These are phyloP conservation scores for Aspergillus alliaceus DNA, from an alignment of 2,329 filamentous ascomycete species.

Conservation along the genomic window DNA sequence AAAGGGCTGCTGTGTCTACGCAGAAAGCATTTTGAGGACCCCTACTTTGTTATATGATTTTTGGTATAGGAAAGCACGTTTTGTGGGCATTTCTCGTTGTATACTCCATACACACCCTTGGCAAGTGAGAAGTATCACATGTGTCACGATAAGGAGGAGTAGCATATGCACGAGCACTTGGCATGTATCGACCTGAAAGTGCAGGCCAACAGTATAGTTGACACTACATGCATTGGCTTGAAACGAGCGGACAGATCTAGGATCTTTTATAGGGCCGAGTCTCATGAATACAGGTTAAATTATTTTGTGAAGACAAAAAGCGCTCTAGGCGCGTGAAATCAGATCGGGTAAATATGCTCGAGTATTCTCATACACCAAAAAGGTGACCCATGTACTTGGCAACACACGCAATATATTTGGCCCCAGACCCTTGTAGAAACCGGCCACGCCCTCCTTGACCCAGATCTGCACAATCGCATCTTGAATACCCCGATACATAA, in stretches of 20 bases:
- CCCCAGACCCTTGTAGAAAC: slow-evolving; percentile 89
- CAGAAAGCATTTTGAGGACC: neutral
- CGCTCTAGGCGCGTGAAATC: neutral
- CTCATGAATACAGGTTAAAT: neutral
- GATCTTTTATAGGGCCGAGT: neutral
- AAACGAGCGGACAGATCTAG: neutral
- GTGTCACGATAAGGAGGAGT: neutral
- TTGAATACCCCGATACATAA: slow-evolving; percentile 68
- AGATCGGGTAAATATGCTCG: slow-evolving; percentile 66
- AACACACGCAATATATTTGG: slow-evolving; percentile 89
- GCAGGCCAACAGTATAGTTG: neutral
- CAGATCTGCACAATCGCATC: slow-evolving; percentile 76
- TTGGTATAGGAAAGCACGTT: neutral
- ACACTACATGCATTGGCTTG: neutral
- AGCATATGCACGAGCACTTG: neutral
- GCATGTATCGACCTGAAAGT: neutral
- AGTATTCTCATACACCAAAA: slow-evolving; percentile 94
- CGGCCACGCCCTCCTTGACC: slow-evolving; percentile 72
- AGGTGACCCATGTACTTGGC: slow-evolving; percentile 94
- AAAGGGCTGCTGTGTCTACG: neutral
- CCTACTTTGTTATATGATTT: neutral
- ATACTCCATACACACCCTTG: neutral
- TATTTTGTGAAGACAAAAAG: neutral
- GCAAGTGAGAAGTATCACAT: neutral
- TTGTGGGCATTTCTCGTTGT: neutral